Evolutionary conservation across 2,329 filamentous ascomycete genomes (phyloP).

Genomic region (Purpureocillium lavendulum): DNA sequence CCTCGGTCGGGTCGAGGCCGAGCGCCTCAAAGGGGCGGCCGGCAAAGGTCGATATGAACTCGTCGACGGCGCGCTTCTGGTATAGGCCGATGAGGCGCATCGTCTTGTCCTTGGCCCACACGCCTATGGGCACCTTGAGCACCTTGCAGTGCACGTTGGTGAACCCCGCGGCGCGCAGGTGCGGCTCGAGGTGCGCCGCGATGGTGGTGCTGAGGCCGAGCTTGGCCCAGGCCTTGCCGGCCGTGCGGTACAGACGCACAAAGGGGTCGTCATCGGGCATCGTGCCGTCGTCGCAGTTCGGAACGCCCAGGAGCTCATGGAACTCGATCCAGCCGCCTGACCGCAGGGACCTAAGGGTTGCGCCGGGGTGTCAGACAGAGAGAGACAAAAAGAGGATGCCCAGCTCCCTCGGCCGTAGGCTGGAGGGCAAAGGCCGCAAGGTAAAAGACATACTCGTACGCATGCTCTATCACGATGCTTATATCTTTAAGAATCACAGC

Average conservation of each 20-base stretch:
- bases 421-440: too few relatives aligned
- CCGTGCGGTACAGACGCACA: constrained; percentile 6
- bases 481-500: constrained; percentile 10
- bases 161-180: constrained; percentile 10
- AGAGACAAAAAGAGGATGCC: background rate
- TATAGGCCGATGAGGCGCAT: constrained; percentile 27
- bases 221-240: constrained; percentile 6
- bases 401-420: too few relatives aligned
- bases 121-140: constrained; percentile 27
- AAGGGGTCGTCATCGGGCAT: constrained; percentile 11
- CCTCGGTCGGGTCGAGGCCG: constrained; percentile 17
- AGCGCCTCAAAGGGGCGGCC: constrained; percentile 23
- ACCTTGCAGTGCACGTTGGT: constrained; percentile 21
- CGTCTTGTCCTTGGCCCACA: constrained; percentile 24
- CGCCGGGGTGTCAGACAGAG: too few relatives aligned
- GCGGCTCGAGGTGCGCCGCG: constrained; percentile 9
- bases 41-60: constrained; percentile 26
- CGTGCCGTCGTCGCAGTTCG: constrained; percentile 26
- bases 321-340: constrained; percentile 37
- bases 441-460: constrained; percentile 11
- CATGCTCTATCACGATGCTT: constrained; percentile 8
- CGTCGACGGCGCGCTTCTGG: constrained; percentile 26
- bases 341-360: constrained; percentile 13
- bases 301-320: constrained; percentile 24
- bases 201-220: constrained; percentile 11